Evolutionary conservation across 495 filamentous ascomycete species (phyloP), one percentile per base, ranked within the genome.

Genomic region (Alectoria sarmentosa): DNA sequence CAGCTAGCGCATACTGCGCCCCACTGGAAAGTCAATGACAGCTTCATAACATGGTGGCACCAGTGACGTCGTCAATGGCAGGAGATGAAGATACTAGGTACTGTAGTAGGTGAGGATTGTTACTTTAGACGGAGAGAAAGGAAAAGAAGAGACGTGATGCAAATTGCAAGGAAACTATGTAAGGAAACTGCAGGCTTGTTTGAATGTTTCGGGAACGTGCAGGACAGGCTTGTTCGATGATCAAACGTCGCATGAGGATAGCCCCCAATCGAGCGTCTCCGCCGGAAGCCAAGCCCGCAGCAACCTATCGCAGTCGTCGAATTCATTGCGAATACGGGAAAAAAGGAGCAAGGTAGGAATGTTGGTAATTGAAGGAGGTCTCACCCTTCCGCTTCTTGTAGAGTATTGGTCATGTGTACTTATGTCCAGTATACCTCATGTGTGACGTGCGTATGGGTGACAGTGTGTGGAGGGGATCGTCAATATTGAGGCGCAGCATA

Each of bases 1-100:
- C 28, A 54, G 49, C 49, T 54, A 54, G 49, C 49, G 49, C 28
- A 54, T 32, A 54, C 8, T 54, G 49, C 49, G 49, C 49, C 49
- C 19, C 49, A 54, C 5, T 4, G 13, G 26, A 54, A 32, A 19
- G 13, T 54, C 13, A 32, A 54, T 54, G 28, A 14, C 49, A 54
- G 49, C 49, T 54, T 54, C 49, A 54, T 54, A 32, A 32, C 49
- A 54, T 54, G 6, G 14, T 34, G 49, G 4, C 32, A 19, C 11
- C n/a, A 11, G 13, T 17, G 21, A 44, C 7, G 7, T 4, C 9
- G 46, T 28, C 23, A 52, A 52, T 52, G 13, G 26, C 26, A 30
- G 11, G 32, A 32, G 32, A 52, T 2, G 26, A 32, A 28, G 48
- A 21, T 10, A 28, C 1, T 7, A 46, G 10, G 17, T 1, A 34